Base-by-base conservation (phyloP, 805 yeast species). In the Candida easanensis region DNA sequence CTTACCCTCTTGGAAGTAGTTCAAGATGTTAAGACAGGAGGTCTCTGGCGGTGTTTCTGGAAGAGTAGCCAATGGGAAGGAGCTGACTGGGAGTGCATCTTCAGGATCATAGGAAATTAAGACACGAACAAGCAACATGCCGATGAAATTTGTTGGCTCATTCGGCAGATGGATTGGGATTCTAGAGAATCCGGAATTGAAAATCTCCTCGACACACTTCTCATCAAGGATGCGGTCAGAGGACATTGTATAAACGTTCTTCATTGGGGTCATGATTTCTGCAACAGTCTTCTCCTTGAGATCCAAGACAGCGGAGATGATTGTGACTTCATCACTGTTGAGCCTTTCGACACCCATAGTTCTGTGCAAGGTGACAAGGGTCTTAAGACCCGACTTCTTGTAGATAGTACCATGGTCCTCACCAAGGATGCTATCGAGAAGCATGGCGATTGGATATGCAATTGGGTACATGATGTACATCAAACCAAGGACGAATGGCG, bases 1-100 rank as follows among this genome's bases (percentile, higher is more conserved):
- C 64, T 89, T 90, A 48, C 99, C 99, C 63, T 91, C 97, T 64
- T 91, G 99, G 74, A 93, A 91, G 66, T 91, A 91, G 64, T 91
- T 91, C 58, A 91, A 74, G 52, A 91, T 90, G 65, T 93, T 91
- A 60, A 91, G 72, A 64, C 98, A 91, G 5, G 97, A 88, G 4
- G 98, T 90, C 40, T 84, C 89, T 18, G 88, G 84, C 2, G 84
- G 80, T 0, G 99, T 91, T 66, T 91, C 98, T 0, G 99, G 99
- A 36, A 91, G 73, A 0, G 98, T 93, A 2, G 98, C 98, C 56
- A 91, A 73, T 7, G 98, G 97, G 71, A 91, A 91, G 11, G 89
- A 79, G 1, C 96, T 87, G 23, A 93, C 93, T 0, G 97, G 96
- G 41, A 87, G 67, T 1, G 90, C 86, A 64, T 91, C 99, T 63